A percentile compares a stretch with the other conserved stretches of the same genome.
phyloP scores from a whole-genome alignment of 78 protist genomes.

The Dictyostelium capitatum region DNA sequence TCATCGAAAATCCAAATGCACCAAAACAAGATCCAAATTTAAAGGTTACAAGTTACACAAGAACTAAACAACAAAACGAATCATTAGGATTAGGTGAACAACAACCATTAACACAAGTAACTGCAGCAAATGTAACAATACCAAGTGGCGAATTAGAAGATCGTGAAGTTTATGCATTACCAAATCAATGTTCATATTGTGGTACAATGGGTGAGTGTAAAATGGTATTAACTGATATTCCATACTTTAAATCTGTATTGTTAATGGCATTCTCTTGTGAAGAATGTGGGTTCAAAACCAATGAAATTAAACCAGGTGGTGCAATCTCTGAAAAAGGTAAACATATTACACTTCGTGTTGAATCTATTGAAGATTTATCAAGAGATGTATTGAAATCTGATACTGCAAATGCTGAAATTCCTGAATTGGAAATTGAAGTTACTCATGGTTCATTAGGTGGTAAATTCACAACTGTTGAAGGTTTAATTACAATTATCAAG shows the following conservation, averaged over 20 bases:
- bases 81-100: constrained; percentile 53
- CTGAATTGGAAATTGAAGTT: constrained; percentile 88
- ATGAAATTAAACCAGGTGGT: constrained; percentile 94
- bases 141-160: constrained; percentile 9
- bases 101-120: neutral
- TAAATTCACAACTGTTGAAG: constrained; percentile 95
- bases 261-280: constrained; percentile 93
- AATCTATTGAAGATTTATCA: constrained; percentile 84
- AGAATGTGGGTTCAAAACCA: constrained; percentile 90
- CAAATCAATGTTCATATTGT: constrained; percentile 54
- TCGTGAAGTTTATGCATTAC: constrained; percentile 30
- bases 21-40: constrained; percentile 77
- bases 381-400: constrained; percentile 93
- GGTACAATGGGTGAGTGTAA: constrained; percentile 52
- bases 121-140: no score
- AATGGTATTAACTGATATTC: constrained; percentile 88
- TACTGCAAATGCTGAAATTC: constrained; percentile 84
- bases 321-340: constrained; percentile 87
- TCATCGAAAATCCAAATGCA: constrained; percentile 87
- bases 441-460: constrained; percentile 95
- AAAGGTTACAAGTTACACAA: constrained; percentile 33
- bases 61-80: constrained; percentile 82
- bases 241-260: constrained; percentile 93
- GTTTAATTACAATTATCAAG: constrained; percentile 68
- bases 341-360: constrained; percentile 69